These are phyloP conservation scores for Xylaria acuta DNA, from an alignment of 495 filamentous ascomycete species.

Conservation along the genomic window DNA sequence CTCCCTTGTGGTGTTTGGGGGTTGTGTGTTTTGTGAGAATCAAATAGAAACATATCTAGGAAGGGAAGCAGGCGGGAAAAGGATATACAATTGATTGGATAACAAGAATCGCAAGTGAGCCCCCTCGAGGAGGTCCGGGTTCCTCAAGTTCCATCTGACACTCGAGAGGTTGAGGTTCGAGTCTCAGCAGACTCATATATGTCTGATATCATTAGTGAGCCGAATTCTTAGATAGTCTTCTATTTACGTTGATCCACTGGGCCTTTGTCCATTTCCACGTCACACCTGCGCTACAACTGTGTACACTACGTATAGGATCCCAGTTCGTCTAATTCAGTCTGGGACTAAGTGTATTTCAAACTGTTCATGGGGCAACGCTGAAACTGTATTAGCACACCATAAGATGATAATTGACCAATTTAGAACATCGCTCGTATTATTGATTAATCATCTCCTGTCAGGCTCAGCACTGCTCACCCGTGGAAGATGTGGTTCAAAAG, in stretches of 20 bases:
- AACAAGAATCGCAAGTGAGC: neutral
- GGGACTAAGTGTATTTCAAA: neutral
- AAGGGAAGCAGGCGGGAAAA: neutral
- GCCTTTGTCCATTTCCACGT: neutral
- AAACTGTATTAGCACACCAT: neutral
- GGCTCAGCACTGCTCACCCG: neutral
- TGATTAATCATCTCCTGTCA: neutral
- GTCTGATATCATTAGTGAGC: constrained; percentile 1
- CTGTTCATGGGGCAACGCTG: neutral
- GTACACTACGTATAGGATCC: too few species aligned
- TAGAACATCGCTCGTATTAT: neutral
- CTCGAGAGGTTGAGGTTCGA: neutral
- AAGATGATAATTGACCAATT: neutral
- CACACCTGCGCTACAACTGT: neutral
- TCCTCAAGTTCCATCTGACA: neutral
- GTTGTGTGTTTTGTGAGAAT: constrained; percentile 12
- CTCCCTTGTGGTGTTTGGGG: constrained; percentile 13
- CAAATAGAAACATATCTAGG: constrained; percentile 12
- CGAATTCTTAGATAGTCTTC: constrained; percentile 1
- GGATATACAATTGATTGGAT: constrained; percentile 8
- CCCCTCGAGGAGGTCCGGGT: neutral
- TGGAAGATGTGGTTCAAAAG: neutral
- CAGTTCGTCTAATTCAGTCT: neutral
- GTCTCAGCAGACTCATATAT: constrained; percentile 4
- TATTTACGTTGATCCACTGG: neutral